Evolutionary conservation across 768 basidiomycete species (phyloP).

Genomic region (Stropharia rugosoannulata): DNA sequence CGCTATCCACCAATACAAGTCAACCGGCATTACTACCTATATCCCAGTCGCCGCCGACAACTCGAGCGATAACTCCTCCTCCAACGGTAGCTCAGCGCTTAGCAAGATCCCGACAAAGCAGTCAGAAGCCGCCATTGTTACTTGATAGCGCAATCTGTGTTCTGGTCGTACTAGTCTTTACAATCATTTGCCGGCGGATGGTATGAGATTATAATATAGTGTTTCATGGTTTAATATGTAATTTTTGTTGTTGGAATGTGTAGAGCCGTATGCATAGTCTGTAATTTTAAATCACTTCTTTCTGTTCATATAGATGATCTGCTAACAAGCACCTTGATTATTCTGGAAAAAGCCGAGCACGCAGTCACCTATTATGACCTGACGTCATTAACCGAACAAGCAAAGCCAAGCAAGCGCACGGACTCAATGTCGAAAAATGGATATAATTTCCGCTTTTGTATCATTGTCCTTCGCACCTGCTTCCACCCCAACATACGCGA

Average conservation of each 20-base stretch:
- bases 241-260: neutral
- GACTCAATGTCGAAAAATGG: neutral
- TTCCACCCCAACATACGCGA: neutral
- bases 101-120: conserved; percentile 8
- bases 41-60: neutral
- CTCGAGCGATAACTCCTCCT: neutral
- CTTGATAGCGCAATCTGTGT: conserved; percentile 77
- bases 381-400: neutral
- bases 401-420: neutral
- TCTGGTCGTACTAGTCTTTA: conserved; percentile 65
- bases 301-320: neutral
- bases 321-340: too few species aligned
- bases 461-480: neutral
- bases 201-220: conserved; percentile 26
- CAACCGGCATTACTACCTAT: neutral
- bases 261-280: neutral
- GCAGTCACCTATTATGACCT: too few species aligned
- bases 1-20: too few species aligned
- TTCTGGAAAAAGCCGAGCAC: too few species aligned
- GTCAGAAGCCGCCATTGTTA: conserved; percentile 54
- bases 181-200: conserved; percentile 63
- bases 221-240: neutral
- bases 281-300: neutral
- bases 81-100: neutral
- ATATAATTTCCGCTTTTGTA: neutral